A percentile compares a stretch with the other conserved stretches of the same genome.
These are phyloP conservation scores for Silene conica DNA, from an alignment of 148 eudicot genomes.

Conservation along the genomic window DNA sequence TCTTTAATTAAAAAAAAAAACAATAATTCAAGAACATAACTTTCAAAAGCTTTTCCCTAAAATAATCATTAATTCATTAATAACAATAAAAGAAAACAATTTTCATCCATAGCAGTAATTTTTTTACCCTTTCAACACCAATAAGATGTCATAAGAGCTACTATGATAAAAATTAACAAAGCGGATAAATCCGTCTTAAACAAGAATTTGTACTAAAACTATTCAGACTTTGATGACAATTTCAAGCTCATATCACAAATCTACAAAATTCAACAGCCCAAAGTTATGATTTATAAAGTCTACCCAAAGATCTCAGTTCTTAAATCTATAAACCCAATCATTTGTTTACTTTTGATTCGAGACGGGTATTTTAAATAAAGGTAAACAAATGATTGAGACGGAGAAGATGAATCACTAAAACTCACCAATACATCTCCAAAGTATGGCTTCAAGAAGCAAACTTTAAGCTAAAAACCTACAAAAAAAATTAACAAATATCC, in stretches of 20 bases:
- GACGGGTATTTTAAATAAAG: no score
- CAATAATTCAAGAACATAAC: background rate
- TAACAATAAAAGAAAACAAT: no score
- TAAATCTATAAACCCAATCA: no score
- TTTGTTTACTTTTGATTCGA: no score
- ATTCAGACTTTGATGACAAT: background rate
- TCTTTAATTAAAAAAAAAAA: background rate
- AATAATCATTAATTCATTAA: background rate
- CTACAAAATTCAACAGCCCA: background rate
- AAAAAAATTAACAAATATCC: background rate
- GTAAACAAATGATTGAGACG: no score
- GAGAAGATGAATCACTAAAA: background rate
- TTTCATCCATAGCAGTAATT: background rate
- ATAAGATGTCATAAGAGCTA: background rate
- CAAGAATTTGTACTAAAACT: background rate
- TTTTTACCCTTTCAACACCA: background rate
- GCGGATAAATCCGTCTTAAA: no score
- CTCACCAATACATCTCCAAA: constrained; percentile 6
- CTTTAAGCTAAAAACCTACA: constrained; percentile 8
- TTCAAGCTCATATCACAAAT: background rate
- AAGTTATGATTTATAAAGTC: no score
- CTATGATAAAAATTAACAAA: background rate
- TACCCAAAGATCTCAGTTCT: no score
- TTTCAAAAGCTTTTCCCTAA: background rate
- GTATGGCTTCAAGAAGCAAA: constrained; percentile 4